Percentiles rank a stretch among this genome's conserved stretches.
These are phyloP conservation scores for Hymenoscyphus infarciens DNA, from an alignment of 2,329 filamentous ascomycete species.

Conservation along the genomic window DNA sequence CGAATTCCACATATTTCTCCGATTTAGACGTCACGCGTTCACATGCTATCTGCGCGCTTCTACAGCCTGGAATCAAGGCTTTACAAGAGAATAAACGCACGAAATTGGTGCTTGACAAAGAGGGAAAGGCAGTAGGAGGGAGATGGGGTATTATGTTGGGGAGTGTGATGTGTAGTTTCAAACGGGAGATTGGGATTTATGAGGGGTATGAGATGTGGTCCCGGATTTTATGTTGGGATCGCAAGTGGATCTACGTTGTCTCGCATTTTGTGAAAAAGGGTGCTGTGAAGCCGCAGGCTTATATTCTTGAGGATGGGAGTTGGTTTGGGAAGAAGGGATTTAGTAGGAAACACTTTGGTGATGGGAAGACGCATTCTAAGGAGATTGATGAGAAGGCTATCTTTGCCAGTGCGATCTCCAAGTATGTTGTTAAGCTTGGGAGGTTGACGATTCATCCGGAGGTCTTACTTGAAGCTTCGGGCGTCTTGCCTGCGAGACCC, in stretches of 20 bases:
- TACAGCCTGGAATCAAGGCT: slow-evolving; percentile 54
- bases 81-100: slow-evolving; percentile 48
- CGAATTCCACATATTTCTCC: slow-evolving; percentile 66
- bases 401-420: slow-evolving; percentile 68
- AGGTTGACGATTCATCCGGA: slow-evolving; percentile 82
- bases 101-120: slow-evolving; percentile 43
- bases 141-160: slow-evolving; percentile 64
- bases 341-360: slow-evolving; percentile 37
- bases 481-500: slow-evolving; percentile 70
- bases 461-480: slow-evolving; percentile 65
- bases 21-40: slow-evolving; percentile 73
- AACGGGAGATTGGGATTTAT: slow-evolving; percentile 67
- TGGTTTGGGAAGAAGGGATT: slow-evolving; percentile 39
- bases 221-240: slow-evolving; percentile 69
- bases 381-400: slow-evolving; percentile 58
- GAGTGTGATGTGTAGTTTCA: slow-evolving; percentile 70
- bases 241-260: slow-evolving; percentile 76
- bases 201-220: slow-evolving; percentile 71
- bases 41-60: slow-evolving; percentile 69
- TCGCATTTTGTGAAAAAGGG: slow-evolving; percentile 69
- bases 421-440: slow-evolving; percentile 80
- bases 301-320: slow-evolving; percentile 37
- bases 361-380: slow-evolving; percentile 32
- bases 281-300: slow-evolving; percentile 51
- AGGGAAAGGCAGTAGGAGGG: slow-evolving; percentile 48